Percentiles rank a stretch among this genome's conserved stretches.
phyloP scores from a whole-genome alignment of 23 red algal species.

The Gracilariopsis chorda region DNA sequence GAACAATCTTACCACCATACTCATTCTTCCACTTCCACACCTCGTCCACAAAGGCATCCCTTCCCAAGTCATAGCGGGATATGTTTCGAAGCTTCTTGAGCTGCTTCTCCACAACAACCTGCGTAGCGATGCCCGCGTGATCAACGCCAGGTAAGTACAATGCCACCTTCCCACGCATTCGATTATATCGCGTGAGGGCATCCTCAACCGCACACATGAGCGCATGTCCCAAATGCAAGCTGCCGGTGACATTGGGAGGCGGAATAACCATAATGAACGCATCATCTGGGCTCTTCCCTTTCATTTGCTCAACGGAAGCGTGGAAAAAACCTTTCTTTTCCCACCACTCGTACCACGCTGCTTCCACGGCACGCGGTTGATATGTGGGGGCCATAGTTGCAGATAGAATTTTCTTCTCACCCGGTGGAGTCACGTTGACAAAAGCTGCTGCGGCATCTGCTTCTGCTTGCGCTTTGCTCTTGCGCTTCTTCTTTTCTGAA shows the following conservation, averaged over 20 bases:
- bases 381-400: slow-evolving; percentile 82
- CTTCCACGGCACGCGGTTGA: slow-evolving; percentile 83
- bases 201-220: slow-evolving; percentile 95
- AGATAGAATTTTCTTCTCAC: slow-evolving; percentile 80
- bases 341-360: slow-evolving; percentile 99
- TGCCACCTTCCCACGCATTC: slow-evolving; percentile 87
- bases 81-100: slow-evolving; percentile 64
- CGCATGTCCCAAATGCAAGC: slow-evolving; percentile 95
- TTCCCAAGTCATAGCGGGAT: slow-evolving; percentile 83
- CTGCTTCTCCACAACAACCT: slow-evolving; percentile 96
- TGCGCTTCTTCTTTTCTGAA: slow-evolving; percentile 67
- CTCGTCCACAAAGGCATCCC: slow-evolving; percentile 86
- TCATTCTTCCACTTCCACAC: slow-evolving; percentile 98
- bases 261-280: slow-evolving; percentile 98
- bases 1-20: slow-evolving; percentile 91
- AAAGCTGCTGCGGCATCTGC: slow-evolving; percentile 35
- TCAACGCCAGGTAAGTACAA: slow-evolving; percentile 94
- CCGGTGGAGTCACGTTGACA: slow-evolving; percentile 77
- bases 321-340: slow-evolving; percentile 85
- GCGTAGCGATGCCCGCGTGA: slow-evolving; percentile 98
- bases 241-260: slow-evolving; percentile 97
- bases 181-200: slow-evolving; percentile 87
- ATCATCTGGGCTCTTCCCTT: slow-evolving; percentile 28
- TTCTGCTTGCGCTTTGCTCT: slow-evolving; percentile 37
- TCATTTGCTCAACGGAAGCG: slow-evolving; percentile 40